Evolutionary conservation across 352 stramenopile genomes (phyloP).

Genomic region (Phytophthora gonapodyides): DNA sequence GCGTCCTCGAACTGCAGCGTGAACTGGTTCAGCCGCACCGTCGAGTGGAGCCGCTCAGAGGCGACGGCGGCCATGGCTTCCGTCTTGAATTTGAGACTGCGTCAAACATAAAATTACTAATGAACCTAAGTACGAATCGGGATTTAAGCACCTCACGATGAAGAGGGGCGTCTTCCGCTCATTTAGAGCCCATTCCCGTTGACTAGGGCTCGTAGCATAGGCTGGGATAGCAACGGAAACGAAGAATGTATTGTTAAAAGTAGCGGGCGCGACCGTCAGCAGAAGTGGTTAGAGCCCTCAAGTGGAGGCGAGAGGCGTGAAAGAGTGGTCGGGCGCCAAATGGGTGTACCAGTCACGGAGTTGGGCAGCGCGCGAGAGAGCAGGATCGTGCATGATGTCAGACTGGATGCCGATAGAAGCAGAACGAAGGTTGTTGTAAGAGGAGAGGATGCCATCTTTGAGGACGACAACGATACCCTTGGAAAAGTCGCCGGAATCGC

Average conservation of each 20-base stretch:
- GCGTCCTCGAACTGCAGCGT: slow-evolving; percentile 79
- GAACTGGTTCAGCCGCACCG: slow-evolving; percentile 81
- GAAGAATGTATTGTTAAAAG: too few relatives aligned
- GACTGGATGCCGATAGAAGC: not conserved
- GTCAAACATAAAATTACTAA: too few relatives aligned
- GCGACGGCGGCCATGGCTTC: too few relatives aligned
- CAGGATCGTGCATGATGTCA: not conserved
- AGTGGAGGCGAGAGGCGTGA: not conserved
- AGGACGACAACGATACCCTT: slow-evolving; percentile 1
- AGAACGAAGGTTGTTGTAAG: slow-evolving; percentile 1
- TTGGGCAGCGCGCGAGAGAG: not conserved
- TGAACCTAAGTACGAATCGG: too few relatives aligned
- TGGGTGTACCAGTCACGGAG: not conserved
- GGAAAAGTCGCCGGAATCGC: not conserved
- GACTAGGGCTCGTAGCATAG: too few relatives aligned
- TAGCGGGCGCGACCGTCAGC: too few relatives aligned
- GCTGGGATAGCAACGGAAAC: too few relatives aligned
- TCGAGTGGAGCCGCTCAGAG: slow-evolving; percentile 60
- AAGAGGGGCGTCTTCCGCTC: too few relatives aligned
- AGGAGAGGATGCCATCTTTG: not conserved
- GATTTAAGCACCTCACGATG: too few relatives aligned
- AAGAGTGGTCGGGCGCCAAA: not conserved
- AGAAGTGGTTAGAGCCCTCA: too few relatives aligned
- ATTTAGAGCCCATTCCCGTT: too few relatives aligned
- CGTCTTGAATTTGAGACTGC: too few relatives aligned